Evolutionary conservation across 2,329 filamentous ascomycete genomes (phyloP).

Genomic region (Monosporascus sp.): DNA sequence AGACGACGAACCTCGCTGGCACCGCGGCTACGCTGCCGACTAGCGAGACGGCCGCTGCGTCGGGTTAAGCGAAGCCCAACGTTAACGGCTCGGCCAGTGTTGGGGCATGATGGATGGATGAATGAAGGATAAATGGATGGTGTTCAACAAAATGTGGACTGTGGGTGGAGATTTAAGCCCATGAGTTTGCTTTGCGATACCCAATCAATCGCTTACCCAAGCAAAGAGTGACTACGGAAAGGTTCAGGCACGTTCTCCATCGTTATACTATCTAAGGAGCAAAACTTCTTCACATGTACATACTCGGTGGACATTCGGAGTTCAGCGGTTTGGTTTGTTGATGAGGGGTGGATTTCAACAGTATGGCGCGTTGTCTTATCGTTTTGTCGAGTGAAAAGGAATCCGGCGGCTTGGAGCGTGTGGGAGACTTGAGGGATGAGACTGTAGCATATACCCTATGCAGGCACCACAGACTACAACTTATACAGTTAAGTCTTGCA

Average conservation of each 20-base stretch:
- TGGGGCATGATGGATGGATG: not conserved
- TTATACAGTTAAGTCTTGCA: too few relatives aligned
- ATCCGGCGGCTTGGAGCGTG: too few relatives aligned
- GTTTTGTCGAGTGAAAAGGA: too few relatives aligned
- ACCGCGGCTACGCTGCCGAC: slow-evolving; percentile 64
- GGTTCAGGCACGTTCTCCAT: not conserved
- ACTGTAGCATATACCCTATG: too few relatives aligned
- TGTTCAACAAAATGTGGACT: not conserved
- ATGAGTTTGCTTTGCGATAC: not conserved
- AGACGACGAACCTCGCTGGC: slow-evolving; percentile 70
- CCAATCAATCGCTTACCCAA: not conserved
- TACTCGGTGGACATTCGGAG: not conserved
- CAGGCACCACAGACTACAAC: too few relatives aligned
- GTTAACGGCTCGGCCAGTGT: not conserved
- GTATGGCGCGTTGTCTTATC: too few relatives aligned
- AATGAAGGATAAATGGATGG: too few relatives aligned
- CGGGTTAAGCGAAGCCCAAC: slow-evolving; percentile 6
- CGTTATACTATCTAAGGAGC: not conserved
- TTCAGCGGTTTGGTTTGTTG: not conserved
- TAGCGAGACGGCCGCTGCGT: slow-evolving; percentile 30
- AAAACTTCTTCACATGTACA: not conserved
- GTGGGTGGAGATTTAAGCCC: too few relatives aligned
- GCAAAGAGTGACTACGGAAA: not conserved
- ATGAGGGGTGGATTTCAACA: not conserved
- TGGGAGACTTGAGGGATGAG: too few relatives aligned